Evolutionary conservation across 163 green algal species (phyloP).

Genomic region (Trebouxia gelatinosa): DNA sequence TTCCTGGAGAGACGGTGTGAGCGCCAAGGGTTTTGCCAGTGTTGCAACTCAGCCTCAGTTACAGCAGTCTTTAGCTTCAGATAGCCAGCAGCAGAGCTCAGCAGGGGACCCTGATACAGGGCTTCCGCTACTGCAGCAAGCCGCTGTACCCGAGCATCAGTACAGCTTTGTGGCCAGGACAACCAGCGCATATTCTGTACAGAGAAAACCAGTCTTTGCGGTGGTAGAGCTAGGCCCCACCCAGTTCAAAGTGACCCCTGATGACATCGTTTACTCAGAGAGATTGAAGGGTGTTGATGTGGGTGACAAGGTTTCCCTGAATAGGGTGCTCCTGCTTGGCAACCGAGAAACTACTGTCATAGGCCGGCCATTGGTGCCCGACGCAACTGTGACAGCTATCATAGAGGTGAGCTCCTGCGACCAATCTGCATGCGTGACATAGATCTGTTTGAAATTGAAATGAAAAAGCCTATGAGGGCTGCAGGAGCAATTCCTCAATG

Average conservation of each 20-base stretch:
- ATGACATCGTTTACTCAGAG: slow-evolving; percentile 63
- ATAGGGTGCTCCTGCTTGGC: slow-evolving; percentile 84
- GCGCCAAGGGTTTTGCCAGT: too few species aligned
- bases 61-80: too few species aligned
- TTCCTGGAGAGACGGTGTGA: too few species aligned
- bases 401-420: slow-evolving; percentile 57
- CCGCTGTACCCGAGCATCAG: background rate
- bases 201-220: slow-evolving; percentile 62
- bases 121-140: too few species aligned
- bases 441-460: background rate
- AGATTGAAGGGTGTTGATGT: slow-evolving; percentile 57
- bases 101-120: too few species aligned
- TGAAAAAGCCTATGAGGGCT: slow-evolving; percentile 11
- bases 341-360: slow-evolving; percentile 70
- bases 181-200: background rate
- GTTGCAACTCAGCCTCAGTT: too few species aligned
- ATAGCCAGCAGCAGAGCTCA: too few species aligned
- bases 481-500: slow-evolving; percentile 85
- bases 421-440: background rate
- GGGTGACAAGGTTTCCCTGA: slow-evolving; percentile 73
- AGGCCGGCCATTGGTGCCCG: slow-evolving; percentile 77
- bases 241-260: slow-evolving; percentile 62
- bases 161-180: slow-evolving; percentile 7
- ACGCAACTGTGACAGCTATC: slow-evolving; percentile 67
- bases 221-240: slow-evolving; percentile 75